Conservation (phyloP, 208 protist genomes). For the Leishmania martiniquensis region DNA sequence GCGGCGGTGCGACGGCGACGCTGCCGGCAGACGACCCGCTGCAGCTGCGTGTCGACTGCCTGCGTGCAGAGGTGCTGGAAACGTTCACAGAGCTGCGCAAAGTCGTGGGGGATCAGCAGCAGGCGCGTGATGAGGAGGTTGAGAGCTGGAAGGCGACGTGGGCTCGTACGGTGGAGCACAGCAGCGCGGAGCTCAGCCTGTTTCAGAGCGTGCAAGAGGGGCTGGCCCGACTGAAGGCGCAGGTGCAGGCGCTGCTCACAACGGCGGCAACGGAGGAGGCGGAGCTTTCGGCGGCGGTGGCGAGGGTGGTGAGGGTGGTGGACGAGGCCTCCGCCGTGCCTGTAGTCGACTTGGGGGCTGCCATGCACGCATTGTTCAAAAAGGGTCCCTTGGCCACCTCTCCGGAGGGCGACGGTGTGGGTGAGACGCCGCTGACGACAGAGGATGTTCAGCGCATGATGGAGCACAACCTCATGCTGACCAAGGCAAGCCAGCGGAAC, state of each 20-base stretch:
- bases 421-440: conserved; percentile 27
- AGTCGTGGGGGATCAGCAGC: conserved; percentile 42
- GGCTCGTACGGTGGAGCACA: conserved; percentile 43
- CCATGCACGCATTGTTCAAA: conserved; percentile 35
- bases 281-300: conserved; percentile 40
- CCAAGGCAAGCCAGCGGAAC: conserved; percentile 41
- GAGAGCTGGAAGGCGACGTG: conserved; percentile 39
- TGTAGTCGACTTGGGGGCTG: conserved; percentile 27
- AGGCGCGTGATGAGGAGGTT: conserved; percentile 42
- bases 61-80: conserved; percentile 23
- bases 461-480: conserved; percentile 34
- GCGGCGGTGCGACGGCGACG: conserved; percentile 6
- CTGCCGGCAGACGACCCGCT: conserved; percentile 29
- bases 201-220: conserved; percentile 65
- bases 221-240: conserved; percentile 61
- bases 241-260: conserved; percentile 64
- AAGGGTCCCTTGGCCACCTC: conserved; percentile 13
- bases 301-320: conserved; percentile 22
- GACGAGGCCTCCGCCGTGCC: conserved; percentile 22
- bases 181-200: conserved; percentile 63
- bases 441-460: conserved; percentile 31
- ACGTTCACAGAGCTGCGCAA: conserved; percentile 18
- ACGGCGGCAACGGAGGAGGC: conserved; percentile 55
- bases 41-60: conserved; percentile 22
- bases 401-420: not conserved